phyloP scores from a whole-genome alignment of 805 yeast species.

The Brettanomyces anomalus region DNA sequence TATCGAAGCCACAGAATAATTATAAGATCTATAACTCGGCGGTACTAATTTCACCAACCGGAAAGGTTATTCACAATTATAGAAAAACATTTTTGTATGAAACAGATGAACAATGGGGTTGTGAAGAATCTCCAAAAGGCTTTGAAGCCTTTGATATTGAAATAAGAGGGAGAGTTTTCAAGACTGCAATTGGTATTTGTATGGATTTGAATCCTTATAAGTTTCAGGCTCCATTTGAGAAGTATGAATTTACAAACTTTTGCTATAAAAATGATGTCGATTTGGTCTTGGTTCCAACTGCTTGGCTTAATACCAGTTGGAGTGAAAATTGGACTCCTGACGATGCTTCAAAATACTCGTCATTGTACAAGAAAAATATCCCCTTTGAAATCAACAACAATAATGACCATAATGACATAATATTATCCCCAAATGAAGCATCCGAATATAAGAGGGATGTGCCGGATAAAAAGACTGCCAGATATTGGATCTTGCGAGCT shows the following conservation, averaged over 20 bases:
- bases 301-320: constrained; percentile 61
- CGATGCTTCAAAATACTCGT: constrained; percentile 11
- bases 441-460: constrained; percentile 3
- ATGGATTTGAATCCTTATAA: constrained; percentile 90
- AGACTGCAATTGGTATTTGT: constrained; percentile 72
- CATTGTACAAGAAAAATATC: constrained; percentile 11
- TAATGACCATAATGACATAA: constrained; percentile 1
- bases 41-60: constrained; percentile 49
- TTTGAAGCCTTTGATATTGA: constrained; percentile 43
- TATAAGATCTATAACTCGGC: constrained; percentile 59
- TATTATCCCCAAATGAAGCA: constrained; percentile 2
- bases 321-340: constrained; percentile 15
- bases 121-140: constrained; percentile 53
- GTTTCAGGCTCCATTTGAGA: constrained; percentile 69
- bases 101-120: constrained; percentile 78
- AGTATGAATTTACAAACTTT: constrained; percentile 59
- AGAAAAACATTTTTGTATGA: constrained; percentile 70
- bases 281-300: constrained; percentile 71
- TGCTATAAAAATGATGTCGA: constrained; percentile 40
- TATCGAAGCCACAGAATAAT: constrained; percentile 3
- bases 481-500: constrained; percentile 68
- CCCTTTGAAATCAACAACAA: constrained; percentile 13
- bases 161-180: constrained; percentile 24
- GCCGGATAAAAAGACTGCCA: constrained; percentile 20
- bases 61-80: constrained; percentile 54